Evolutionary conservation across 768 basidiomycete species (phyloP), one percentile per base, ranked within the genome.

Genomic region (Russula brevipes): DNA sequence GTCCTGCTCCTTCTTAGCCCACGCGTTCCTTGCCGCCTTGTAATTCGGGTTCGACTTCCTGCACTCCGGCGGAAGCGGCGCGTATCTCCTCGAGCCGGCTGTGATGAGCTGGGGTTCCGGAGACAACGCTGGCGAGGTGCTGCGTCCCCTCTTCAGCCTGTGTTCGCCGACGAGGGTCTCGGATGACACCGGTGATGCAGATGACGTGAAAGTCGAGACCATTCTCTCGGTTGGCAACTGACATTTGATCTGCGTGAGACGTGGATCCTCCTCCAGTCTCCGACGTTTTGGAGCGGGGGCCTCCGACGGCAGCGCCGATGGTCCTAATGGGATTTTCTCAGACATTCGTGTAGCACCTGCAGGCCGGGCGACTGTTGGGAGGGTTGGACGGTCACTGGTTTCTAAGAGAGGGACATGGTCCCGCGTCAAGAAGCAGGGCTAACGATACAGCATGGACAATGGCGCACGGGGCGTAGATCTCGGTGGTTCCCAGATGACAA

Each of bases 41-140:
- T 56, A 45, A 35, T 61, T 62, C 8, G 46, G 47, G 30, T 30
- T 41, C 11, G 60, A 52, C 50, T 62, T 62, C 54, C 19, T 35
- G 38, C 67, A 68, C n/a, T 46, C 60, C n/a, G 16, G 60, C 3
- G 67, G 67, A 45, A 68, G 42, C 31, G 60, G 59, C 2, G 54
- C 57, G 44, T 66, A 66, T 41, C 60, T 57, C 45, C 35, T 66
- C 24, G 67, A 55, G 14, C 67, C 67, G 8, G 65, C 53, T 3
- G 65, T 66, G 8, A 51, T 57, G 35, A 45, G 36, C 24, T 47
- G 57, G 5, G 33, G 54, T 17, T 60, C n/a, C 5, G 38, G 4
- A n/a, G 33, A 38, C 19, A 66, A 12, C 10, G 42, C 65, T 12
- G 67, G 67, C n/a, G 67, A 63, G 35, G 41, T 9, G 42, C 50